phyloP scores from a whole-genome alignment of 495 filamentous ascomycete species.

The Symbiotaphrina buchneri region DNA sequence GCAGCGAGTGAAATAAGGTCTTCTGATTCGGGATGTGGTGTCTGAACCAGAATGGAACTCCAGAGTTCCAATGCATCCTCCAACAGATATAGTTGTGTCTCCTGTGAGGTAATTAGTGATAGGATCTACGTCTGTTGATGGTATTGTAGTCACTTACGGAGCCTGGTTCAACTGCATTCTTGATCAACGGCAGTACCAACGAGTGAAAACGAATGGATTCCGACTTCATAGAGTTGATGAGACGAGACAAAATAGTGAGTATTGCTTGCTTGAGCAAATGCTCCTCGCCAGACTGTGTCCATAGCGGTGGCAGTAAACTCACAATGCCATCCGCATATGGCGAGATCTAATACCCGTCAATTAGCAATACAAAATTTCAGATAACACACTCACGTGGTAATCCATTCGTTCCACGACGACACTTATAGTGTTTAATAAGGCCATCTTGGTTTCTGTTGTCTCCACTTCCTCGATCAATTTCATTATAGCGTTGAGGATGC shows the following conservation, averaged over 20 bases:
- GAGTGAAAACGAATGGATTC: constrained; percentile 48
- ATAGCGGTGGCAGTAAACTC: constrained; percentile 54
- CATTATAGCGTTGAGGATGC: constrained; percentile 46
- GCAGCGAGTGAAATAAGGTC: constrained; percentile 46
- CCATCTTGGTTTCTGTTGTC: constrained; percentile 66
- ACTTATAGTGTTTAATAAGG: constrained; percentile 61
- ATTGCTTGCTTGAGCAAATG: constrained; percentile 84
- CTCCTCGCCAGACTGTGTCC: constrained; percentile 61
- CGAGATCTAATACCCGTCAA: constrained; percentile 20
- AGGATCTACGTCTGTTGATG: background rate
- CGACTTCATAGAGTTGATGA: constrained; percentile 58
- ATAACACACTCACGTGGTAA: constrained; percentile 25
- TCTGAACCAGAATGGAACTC: constrained; percentile 52
- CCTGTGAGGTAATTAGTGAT: constrained; percentile 12
- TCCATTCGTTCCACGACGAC: constrained; percentile 65
- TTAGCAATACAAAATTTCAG: background rate
- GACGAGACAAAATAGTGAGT: constrained; percentile 54
- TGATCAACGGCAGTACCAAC: constrained; percentile 56
- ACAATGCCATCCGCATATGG: constrained; percentile 67
- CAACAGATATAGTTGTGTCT: constrained; percentile 61
- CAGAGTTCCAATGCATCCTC: constrained; percentile 87
- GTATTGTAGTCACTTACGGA: constrained; percentile 24
- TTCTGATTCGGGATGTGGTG: constrained; percentile 34
- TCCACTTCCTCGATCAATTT: constrained; percentile 61
- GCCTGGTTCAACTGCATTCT: constrained; percentile 52